phyloP scores from a whole-genome alignment of 192 early-diverging fungal species.

The Entomortierella parvispora region DNA sequence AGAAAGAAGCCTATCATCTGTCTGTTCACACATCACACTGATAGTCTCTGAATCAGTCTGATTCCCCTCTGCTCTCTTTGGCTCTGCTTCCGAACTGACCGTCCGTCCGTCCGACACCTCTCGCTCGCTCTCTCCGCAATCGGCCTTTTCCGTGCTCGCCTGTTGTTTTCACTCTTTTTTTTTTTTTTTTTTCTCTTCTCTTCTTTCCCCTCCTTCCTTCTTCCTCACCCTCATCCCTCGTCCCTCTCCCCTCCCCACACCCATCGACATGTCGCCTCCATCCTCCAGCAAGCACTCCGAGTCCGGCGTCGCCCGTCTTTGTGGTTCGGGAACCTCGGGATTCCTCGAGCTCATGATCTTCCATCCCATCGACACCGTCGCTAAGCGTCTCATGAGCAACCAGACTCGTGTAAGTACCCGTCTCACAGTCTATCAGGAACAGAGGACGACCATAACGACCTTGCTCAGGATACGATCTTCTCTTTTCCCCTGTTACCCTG shows the following conservation, averaged over 20 bases:
- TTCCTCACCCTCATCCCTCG: neutral
- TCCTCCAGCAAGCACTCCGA: constrained; percentile 77
- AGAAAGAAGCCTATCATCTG: too few relatives aligned
- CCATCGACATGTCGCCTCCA: constrained; percentile 51
- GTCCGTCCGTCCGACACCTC: neutral
- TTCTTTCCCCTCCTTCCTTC: constrained; percentile 1
- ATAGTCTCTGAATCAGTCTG: too few relatives aligned
- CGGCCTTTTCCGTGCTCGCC: constrained; percentile 3
- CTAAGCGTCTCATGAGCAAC: constrained; percentile 98
- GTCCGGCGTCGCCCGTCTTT: constrained; percentile 87
- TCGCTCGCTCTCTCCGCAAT: neutral
- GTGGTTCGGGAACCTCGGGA: constrained; percentile 91
- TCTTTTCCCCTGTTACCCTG: too few relatives aligned
- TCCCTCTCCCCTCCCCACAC: neutral
- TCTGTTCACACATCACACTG: too few relatives aligned
- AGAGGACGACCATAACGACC: too few relatives aligned
- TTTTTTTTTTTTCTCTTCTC: constrained; percentile 8
- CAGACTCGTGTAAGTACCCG: constrained; percentile 73
- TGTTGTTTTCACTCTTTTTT: constrained; percentile 7
- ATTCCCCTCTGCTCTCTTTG: too few relatives aligned
- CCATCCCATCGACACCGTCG: constrained; percentile 98
- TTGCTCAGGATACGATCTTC: too few relatives aligned
- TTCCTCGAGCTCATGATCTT: constrained; percentile 95
- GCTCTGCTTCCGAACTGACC: neutral
- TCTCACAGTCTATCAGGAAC: too few relatives aligned